Base-by-base conservation (phyloP, 371 early-diverging fungal genomes). In the Umbelopsis sp. region DNA sequence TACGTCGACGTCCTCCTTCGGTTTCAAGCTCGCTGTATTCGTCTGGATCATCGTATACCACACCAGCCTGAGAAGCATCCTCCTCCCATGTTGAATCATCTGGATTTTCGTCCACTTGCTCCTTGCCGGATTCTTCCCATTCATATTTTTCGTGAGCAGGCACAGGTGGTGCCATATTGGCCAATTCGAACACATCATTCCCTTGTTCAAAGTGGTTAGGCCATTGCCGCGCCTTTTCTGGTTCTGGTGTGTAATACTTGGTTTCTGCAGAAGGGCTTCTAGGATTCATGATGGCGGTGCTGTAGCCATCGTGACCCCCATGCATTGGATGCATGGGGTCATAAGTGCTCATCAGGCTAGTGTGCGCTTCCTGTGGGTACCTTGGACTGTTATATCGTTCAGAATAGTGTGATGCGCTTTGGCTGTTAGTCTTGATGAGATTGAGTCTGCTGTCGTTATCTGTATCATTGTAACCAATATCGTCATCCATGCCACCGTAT, bases 11-110 rank as follows among this genome's bases (percentile, higher is more conserved):
- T 35, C 14, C 18, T 18, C 35, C 18, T 24, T 32, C 35, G 0
- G 12, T 8, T 16, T 57, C 57, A 25, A 57, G 35, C 7, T 57
- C 35, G 12, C 57, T 35, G 16, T 35, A 18, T 35, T 35, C 35
- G n/a, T 51, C 52, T 24, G 35, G 57, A 35, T 57, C 35, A 29
- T 57, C 35, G 18, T 57, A 57, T 14, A 35, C 18, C 1, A 57
- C n/a, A 4, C 35, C 57, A 11, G 48, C 18, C 48, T 57, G 29
- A 57, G 57, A 16, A 32, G 22, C 22, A 22, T 22, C 18, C n/a
- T 57, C 57, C 4, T 57, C 57, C 29, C 35, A 57, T 57, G 57
- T 57, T 14, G 57, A 57, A 18, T 57, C 57, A 12, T 57, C 57
- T 5, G 57, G 35, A 29, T 9, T 8, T 3, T 57, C 57, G 29